Base-by-base conservation (phyloP, 306 rosid genomes). In the Cicer chorassanicum region DNA sequence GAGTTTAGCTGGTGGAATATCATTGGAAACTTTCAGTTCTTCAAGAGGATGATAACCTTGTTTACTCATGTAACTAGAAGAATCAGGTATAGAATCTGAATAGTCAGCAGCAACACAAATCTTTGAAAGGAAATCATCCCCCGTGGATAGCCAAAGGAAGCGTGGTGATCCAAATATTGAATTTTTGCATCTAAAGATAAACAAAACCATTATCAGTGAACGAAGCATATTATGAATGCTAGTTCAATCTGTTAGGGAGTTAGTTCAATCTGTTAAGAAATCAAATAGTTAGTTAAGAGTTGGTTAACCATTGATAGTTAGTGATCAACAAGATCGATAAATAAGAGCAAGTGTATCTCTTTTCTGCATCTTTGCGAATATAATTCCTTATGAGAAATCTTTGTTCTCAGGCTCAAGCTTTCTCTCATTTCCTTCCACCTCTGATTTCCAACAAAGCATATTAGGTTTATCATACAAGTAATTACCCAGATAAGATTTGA, bases 1-100 rank as follows among this genome's bases (percentile, higher is more conserved):
- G 75, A 93, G 96, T 83, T 83, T 85, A 41, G 94, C 86, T 60
- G 88, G 92, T 73, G 86, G 85, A 41, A 18, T 60, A 72, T 73
- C 83, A 65, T 76, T 64, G 70, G 86, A 59, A 24, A 63, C 89
- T 83, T 88, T 93, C 72, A 93, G 51, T 59, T 91, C 96, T 88
- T 93, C 98, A 49, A 93, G 97, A 79, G 97, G 91, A 86, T 93
- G 98, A 81, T 89, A 91, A 63, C 91, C 92, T 53, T 72, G 77
- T 65, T 85, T 74, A 73, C 77, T 83, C 74, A 65, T 73, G 78
- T 80, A 72, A 84, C 83, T 86, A 55, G 96, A 88, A 6, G 97
- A 89, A 84, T 93, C 97, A 9, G 98, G 90, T 74, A 88, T 83
- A 49, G 90, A 93, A 86, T 91, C 98, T 63, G 98, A 83, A 80